Conservation (phyloP, 176 grass and related monocot genomes). For the Tuctoria greenei region DNA sequence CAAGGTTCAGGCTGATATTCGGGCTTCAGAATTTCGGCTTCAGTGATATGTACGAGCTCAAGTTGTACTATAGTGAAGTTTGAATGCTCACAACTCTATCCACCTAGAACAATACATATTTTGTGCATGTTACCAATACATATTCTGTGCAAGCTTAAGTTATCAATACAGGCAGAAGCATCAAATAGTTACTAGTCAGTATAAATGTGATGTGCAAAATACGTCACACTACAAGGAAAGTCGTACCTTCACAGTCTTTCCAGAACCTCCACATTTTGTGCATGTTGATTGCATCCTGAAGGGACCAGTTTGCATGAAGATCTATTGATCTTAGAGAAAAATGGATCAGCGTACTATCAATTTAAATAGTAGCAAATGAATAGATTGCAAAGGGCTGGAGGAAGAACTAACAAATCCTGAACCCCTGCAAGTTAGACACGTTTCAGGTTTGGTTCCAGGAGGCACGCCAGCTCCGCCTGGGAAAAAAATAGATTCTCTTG, state of each 20-base stretch:
- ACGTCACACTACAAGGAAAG: not conserved
- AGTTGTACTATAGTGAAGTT: conserved; percentile 2
- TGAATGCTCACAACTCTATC: not conserved
- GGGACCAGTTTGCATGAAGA: conserved; percentile 76
- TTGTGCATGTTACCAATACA: not conserved
- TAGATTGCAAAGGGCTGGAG: not conserved
- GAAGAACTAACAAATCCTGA: conserved; percentile 75
- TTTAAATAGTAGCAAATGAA: conserved; percentile 13
- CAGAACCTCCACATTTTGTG: conserved; percentile 79
- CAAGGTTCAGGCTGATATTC: conserved; percentile 1
- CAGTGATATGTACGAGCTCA: not conserved
- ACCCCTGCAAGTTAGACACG: conserved; percentile 77
- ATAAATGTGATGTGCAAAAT: not conserved
- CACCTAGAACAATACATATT: not conserved
- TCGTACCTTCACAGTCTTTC: conserved; percentile 73
- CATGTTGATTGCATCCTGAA: conserved; percentile 86
- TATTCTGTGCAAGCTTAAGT: not conserved
- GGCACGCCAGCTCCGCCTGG: conserved; percentile 86
- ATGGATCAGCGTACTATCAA: not conserved
- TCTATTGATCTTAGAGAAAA: conserved; percentile 45
- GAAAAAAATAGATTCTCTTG: not conserved
- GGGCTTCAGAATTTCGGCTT: not conserved
- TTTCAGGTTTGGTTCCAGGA: conserved; percentile 90
- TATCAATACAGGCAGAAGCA: not conserved
- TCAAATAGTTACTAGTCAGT: not conserved